Percentiles rank a stretch among this genome's conserved stretches.
Evolutionary conservation across 2,329 filamentous ascomycete genomes (phyloP).

Genomic region (Oidium heveae): DNA sequence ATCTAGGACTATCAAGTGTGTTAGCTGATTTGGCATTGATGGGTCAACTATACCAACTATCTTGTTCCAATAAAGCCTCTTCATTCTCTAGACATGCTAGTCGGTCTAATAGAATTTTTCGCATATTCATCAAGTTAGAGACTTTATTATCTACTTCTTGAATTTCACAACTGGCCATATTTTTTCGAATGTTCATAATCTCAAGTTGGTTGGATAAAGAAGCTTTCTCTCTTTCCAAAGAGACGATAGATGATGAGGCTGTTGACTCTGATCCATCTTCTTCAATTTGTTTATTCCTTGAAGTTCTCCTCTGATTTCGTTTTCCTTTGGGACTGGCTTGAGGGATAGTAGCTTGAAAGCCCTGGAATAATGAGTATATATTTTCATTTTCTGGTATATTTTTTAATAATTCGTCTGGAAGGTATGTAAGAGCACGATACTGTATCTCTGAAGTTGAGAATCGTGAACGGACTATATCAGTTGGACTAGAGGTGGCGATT

Average conservation of each 20-base stretch:
- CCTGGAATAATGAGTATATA: conserved; percentile 82
- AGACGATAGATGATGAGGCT: conserved; percentile 40
- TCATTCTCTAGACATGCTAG: conserved; percentile 73
- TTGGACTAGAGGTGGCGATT: conserved; percentile 74
- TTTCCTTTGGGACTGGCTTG: conserved; percentile 42
- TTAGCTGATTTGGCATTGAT: conserved; percentile 1
- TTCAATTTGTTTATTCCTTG: conserved; percentile 50
- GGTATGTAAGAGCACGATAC: conserved; percentile 65
- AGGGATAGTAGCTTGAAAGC: conserved; percentile 76
- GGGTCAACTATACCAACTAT: conserved; percentile 30
- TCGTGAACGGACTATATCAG: conserved; percentile 75
- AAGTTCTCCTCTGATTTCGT: conserved; percentile 42
- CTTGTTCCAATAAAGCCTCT: conserved; percentile 71
- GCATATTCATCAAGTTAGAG: conserved; percentile 75
- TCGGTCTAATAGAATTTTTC: conserved; percentile 70
- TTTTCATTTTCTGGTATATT: conserved; percentile 76
- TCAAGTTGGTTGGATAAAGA: conserved; percentile 65
- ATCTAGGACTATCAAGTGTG: conserved; percentile 26
- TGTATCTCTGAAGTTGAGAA: conserved; percentile 83
- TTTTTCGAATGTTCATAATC: conserved; percentile 78
- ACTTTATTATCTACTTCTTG: conserved; percentile 94
- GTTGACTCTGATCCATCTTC: conserved; percentile 24
- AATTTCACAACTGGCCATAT: conserved; percentile 93
- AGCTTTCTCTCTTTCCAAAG: conserved; percentile 57
- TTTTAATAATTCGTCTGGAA: conserved; percentile 69